Conservation (phyloP, 805 yeast genomes). For the Ogataea glucozyma region DNA sequence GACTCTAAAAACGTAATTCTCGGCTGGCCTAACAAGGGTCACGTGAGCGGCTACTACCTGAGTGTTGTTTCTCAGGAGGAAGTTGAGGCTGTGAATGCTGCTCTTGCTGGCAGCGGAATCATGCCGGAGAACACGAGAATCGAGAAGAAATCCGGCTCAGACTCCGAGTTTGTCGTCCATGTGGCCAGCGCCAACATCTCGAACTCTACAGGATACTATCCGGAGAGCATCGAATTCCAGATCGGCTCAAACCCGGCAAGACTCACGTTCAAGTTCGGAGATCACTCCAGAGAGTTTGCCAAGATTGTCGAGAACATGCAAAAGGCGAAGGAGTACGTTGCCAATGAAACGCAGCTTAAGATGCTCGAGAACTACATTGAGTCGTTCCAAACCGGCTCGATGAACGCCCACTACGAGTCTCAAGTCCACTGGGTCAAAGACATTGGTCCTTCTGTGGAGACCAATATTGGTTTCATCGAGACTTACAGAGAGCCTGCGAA, state of each 20-base stretch:
- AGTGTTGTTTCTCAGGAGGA: conserved; percentile 57
- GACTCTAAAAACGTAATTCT: conserved; percentile 53
- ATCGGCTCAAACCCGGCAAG: conserved; percentile 43
- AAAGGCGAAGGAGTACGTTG: conserved; percentile 61
- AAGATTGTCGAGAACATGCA: conserved; percentile 56
- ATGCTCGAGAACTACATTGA: conserved; percentile 68
- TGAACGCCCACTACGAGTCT: conserved; percentile 81
- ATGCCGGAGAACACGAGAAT: conserved; percentile 83
- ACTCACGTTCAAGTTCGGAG: conserved; percentile 69
- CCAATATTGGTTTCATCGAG: conserved; percentile 88
- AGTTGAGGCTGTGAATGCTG: conserved; percentile 64
- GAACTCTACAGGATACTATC: conserved; percentile 59
- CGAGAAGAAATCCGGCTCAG: conserved; percentile 52
- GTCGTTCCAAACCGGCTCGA: conserved; percentile 77
- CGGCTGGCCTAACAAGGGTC: conserved; percentile 81
- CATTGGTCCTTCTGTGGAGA: conserved; percentile 72
- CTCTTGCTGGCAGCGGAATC: conserved; percentile 60
- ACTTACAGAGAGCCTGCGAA: conserved; percentile 93
- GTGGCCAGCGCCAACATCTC: conserved; percentile 65
- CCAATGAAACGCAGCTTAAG: conserved; percentile 68
- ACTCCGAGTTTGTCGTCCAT: conserved; percentile 52
- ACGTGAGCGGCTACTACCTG: conserved; percentile 71
- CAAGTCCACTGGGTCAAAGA: conserved; percentile 89
- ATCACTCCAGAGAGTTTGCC: conserved; percentile 65
- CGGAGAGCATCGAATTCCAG: conserved; percentile 42